Base-by-base conservation (phyloP, 768 basidiomycete genomes). In the Leccinum arenicola region DNA sequence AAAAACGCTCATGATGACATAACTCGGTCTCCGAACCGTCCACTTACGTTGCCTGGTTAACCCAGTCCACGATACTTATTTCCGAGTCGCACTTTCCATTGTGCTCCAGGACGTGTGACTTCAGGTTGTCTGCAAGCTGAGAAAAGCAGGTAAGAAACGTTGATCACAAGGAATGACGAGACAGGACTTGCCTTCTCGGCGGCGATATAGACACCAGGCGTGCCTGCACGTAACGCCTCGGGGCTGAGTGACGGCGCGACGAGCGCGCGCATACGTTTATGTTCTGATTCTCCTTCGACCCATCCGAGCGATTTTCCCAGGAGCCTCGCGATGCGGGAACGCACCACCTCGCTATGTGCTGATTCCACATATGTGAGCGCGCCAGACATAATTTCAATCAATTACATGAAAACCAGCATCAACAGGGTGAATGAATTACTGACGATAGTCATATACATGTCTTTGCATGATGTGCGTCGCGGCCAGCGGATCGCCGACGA, bases 381-480 rank as follows among this genome's bases (percentile, higher is more conserved):
- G 12, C 3, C 38, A 40, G 38, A 40, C 38, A 9, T 35, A 21
- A 11, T n/a, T 27, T 9, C 8, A 10, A 29, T 27, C 27, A 15
- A 43, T 23, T n/a, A 50, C 19, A 52, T 52, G n/a, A 11, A 12
- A 52, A 35, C 23, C 35, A 3, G 29, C 27, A 21, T 40, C 38
- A 31, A 40, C 8, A 40, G 7, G 17, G 17, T 9, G 17, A n/a
- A 9, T 6, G 10, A 15, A 29, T 7, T 8, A 59, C 54, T 59
- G 10, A 59, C 58, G 58, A 36, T 59, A 59, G 23, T 59, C 54
- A 31, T 35, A 59, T 50, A 59, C 55, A 25, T 50, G 58, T 19
- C 51, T 59, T 21, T 59, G 58, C 58, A 59, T 56, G n/a, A 56
- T 45, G 55, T 59, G 38, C 1, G 58, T 59, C 38, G 50, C 50